Evolutionary conservation across 169 alveolate genomes (phyloP).

Genomic region (Theileria sp.): DNA sequence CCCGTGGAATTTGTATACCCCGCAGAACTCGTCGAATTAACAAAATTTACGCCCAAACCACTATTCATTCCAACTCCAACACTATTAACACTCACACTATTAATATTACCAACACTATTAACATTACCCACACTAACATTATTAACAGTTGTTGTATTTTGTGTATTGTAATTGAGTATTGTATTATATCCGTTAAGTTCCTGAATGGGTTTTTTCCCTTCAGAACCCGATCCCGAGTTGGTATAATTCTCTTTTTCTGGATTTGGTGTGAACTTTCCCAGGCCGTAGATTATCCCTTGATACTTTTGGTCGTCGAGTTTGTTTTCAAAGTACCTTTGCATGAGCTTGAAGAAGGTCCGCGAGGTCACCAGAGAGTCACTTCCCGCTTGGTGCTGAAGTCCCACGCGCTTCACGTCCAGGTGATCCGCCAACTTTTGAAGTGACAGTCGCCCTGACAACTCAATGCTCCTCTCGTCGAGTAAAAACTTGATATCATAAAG

Average conservation of each 20-base stretch:
- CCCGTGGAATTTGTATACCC: no score
- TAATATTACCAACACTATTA: no score
- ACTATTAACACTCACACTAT: neutral
- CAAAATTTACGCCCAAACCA: neutral
- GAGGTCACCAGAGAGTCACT: slow-evolving; percentile 95
- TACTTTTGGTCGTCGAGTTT: slow-evolving; percentile 81
- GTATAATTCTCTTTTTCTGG: neutral
- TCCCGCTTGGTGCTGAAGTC: slow-evolving; percentile 98
- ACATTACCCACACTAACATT: no score
- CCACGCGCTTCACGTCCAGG: slow-evolving; percentile 88
- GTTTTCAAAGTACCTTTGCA: slow-evolving; percentile 81
- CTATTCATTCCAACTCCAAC: neutral
- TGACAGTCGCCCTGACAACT: slow-evolving; percentile 80
- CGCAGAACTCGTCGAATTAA: no score
- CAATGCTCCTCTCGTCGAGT: slow-evolving; percentile 82
- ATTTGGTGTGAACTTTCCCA: slow-evolving; percentile 69
- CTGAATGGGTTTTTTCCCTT: neutral
- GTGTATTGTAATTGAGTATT: neutral
- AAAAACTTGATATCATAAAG: slow-evolving; percentile 92
- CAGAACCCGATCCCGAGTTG: neutral
- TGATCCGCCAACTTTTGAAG: slow-evolving; percentile 83
- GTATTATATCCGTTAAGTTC: neutral
- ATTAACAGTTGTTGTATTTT: no score
- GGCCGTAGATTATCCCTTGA: slow-evolving; percentile 83
- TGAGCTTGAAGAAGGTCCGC: slow-evolving; percentile 89